Percentiles rank a stretch among this genome's conserved stretches.
These are phyloP conservation scores for Epicoccum nigrum DNA, from an alignment of 2,329 filamentous ascomycete species.

Conservation along the genomic window DNA sequence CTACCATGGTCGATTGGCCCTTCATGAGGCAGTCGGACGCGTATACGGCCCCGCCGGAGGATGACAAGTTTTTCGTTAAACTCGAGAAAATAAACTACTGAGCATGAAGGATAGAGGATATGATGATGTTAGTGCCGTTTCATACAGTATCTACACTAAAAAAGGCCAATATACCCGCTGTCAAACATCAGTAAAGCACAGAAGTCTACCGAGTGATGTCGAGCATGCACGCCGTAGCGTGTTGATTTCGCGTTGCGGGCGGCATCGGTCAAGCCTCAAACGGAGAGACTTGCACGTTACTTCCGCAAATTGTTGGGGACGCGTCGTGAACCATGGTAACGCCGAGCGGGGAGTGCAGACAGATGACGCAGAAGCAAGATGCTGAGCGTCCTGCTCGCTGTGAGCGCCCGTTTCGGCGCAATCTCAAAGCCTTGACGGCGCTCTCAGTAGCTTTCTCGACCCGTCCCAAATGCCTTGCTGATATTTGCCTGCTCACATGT, in stretches of 20 bases:
- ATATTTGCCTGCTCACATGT: neutral
- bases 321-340: slow-evolving; percentile 20
- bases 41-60: slow-evolving; percentile 56
- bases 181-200: slow-evolving; percentile 1
- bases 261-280: slow-evolving; percentile 1
- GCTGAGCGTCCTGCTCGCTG: neutral
- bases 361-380: slow-evolving; percentile 3
- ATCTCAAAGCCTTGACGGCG: neutral
- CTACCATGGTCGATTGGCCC: slow-evolving; percentile 48
- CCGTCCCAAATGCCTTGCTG: neutral
- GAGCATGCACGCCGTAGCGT: slow-evolving; percentile 6
- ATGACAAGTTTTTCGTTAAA: slow-evolving; percentile 45
- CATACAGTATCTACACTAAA: neutral
- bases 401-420: neutral
- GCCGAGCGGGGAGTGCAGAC: slow-evolving; percentile 14
- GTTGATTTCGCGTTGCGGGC: slow-evolving; percentile 12
- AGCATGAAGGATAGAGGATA: too few relatives aligned
- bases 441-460: neutral
- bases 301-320: slow-evolving; percentile 10
- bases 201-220: neutral
- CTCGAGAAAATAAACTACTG: slow-evolving; percentile 24
- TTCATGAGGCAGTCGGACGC: slow-evolving; percentile 54
- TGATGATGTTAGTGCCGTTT: too few relatives aligned
- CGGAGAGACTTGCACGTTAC: neutral
- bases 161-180: too few relatives aligned